phyloP scores from a whole-genome alignment of 2,329 filamentous ascomycete species.

The Lachnellula hyalina region DNA sequence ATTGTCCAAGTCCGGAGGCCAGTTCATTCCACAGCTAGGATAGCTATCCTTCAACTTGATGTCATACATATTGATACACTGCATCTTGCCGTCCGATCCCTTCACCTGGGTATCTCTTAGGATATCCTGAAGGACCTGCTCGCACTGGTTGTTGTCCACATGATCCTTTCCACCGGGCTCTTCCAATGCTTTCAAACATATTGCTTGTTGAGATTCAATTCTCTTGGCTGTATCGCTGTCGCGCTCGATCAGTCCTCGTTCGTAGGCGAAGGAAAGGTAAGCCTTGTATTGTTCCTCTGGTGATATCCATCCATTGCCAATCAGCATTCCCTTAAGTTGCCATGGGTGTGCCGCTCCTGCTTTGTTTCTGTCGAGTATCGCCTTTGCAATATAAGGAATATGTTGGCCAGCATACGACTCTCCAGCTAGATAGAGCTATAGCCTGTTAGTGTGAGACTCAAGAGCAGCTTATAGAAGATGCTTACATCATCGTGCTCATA shows the following conservation, averaged over 20 bases:
- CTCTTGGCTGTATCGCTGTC: constrained; percentile 58
- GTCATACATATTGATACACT: constrained; percentile 97
- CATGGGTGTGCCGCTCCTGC: constrained; percentile 51
- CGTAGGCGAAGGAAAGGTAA: constrained; percentile 77
- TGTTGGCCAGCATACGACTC: constrained; percentile 97
- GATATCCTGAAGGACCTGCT: constrained; percentile 68
- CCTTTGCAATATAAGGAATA: constrained; percentile 93
- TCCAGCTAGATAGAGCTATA: constrained; percentile 84
- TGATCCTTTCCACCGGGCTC: constrained; percentile 51
- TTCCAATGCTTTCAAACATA: constrained; percentile 60
- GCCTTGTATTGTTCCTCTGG: constrained; percentile 84
- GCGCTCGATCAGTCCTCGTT: constrained; percentile 65
- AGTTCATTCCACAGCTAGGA: constrained; percentile 92
- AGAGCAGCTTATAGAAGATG: constrained; percentile 19
- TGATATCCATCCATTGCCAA: constrained; percentile 97
- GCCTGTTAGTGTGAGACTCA: constrained; percentile 19
- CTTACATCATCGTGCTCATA: constrained; percentile 88
- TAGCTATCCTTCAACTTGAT: constrained; percentile 75
- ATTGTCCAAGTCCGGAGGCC: constrained; percentile 78
- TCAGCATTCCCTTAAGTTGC: constrained; percentile 80
- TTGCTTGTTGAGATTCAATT: constrained; percentile 63
- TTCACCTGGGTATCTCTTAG: constrained; percentile 58
- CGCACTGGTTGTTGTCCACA: constrained; percentile 68
- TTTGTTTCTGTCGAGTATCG: constrained; percentile 84
- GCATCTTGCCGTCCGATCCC: constrained; percentile 42